A percentile compares a stretch with the other conserved stretches of the same genome.
These are phyloP conservation scores for Gnaphalium uliginosum DNA, from an alignment of 129 eudicot genomes.

Conservation along the genomic window DNA sequence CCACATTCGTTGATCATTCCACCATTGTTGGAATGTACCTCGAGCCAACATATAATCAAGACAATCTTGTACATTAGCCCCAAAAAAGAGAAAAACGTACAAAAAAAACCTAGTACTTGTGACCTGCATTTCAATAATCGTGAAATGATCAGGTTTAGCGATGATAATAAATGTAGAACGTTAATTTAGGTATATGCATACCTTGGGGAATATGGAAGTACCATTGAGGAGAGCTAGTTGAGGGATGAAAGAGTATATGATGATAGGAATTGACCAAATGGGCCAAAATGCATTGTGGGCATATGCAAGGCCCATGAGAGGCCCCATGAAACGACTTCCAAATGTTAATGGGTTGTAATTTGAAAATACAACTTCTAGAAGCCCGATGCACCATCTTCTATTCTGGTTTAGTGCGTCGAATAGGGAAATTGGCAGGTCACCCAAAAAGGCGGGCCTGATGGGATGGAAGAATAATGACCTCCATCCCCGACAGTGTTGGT, in stretches of 20 bases:
- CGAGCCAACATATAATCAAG: slow-evolving; percentile 45
- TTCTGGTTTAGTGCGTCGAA: slow-evolving; percentile 54
- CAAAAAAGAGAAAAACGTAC: slow-evolving; percentile 53
- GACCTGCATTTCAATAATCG: slow-evolving; percentile 33
- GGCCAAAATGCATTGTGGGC: slow-evolving; percentile 63
- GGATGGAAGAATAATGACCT: slow-evolving; percentile 64
- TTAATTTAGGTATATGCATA: slow-evolving; percentile 19
- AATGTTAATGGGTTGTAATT: slow-evolving; percentile 57
- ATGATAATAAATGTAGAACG: neutral
- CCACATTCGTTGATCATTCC: slow-evolving; percentile 82
- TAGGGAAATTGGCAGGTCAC: slow-evolving; percentile 66
- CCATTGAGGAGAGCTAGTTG: slow-evolving; percentile 67
- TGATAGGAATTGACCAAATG: slow-evolving; percentile 60
- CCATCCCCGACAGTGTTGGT: slow-evolving; percentile 78
- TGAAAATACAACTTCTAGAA: slow-evolving; percentile 58
- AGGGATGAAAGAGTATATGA: slow-evolving; percentile 68
- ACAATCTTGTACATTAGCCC: slow-evolving; percentile 66
- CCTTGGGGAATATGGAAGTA: slow-evolving; percentile 57
- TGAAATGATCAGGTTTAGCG: neutral
- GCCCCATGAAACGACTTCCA: slow-evolving; percentile 52
- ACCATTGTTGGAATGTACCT: slow-evolving; percentile 63
- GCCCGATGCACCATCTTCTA: slow-evolving; percentile 78
- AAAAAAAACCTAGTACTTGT: slow-evolving; percentile 46
- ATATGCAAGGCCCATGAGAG: slow-evolving; percentile 57
- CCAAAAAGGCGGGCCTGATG: slow-evolving; percentile 68